These are phyloP conservation scores for Cladophialophora yegresii DNA, from an alignment of 2,329 filamentous ascomycete genomes.

Conservation along the genomic window DNA sequence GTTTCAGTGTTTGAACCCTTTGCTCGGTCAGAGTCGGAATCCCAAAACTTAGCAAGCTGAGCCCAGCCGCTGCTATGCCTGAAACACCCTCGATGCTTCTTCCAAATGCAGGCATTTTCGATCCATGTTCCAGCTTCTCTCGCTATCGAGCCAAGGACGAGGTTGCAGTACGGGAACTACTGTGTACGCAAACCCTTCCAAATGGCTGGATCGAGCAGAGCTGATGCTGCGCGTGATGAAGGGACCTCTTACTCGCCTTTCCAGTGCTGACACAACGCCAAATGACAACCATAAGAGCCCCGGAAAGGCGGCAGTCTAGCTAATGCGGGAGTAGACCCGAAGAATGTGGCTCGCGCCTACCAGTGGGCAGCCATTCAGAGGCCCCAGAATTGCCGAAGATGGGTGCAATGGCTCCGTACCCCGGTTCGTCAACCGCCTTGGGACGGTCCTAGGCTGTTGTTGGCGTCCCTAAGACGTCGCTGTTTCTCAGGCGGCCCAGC, in stretches of 20 bases:
- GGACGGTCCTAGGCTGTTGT: conserved; percentile 15
- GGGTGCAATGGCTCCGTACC: conserved; percentile 11
- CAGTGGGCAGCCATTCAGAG: conserved; percentile 13
- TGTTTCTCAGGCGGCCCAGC: conserved; percentile 22
- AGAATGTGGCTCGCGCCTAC: conserved; percentile 12
- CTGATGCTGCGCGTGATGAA: conserved; percentile 20
- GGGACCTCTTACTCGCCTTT: conserved; percentile 7
- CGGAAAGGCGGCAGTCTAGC: conserved; percentile 31
- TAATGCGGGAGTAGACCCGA: conserved; percentile 17
- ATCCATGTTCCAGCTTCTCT: conserved; percentile 1
- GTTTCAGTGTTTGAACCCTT: conserved; percentile 3
- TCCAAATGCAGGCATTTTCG: neutral
- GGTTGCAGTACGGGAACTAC: neutral
- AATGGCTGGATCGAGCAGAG: conserved; percentile 13
- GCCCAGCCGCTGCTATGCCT: conserved; percentile 1
- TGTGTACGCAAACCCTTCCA: conserved; percentile 1
- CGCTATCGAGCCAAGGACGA: conserved; percentile 1
- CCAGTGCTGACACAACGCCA: conserved; percentile 27
- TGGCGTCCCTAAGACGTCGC: conserved; percentile 9
- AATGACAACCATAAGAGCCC: conserved; percentile 15
- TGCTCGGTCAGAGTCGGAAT: conserved; percentile 1
- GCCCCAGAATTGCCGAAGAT: conserved; percentile 9
- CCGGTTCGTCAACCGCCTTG: conserved; percentile 14
- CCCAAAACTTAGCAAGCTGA: conserved; percentile 10
- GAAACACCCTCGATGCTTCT: conserved; percentile 1